Conservation (phyloP, 208 protist species). For the Leishmania major region DNA sequence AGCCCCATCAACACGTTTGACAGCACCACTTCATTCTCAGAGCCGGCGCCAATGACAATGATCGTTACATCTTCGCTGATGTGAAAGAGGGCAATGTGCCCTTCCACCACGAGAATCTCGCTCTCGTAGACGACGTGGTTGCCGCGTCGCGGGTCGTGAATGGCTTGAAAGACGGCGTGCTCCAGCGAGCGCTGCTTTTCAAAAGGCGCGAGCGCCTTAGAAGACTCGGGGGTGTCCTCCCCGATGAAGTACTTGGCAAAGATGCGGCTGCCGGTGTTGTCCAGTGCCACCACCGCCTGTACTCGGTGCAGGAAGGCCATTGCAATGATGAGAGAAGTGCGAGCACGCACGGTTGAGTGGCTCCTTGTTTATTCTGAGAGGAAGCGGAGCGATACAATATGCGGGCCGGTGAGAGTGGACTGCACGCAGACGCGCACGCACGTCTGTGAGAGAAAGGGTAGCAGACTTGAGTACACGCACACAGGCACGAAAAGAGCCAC, state of each 20-base stretch:
- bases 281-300: slow-evolving; percentile 82
- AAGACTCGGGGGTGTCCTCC: slow-evolving; percentile 50
- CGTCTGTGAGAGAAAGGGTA: neutral
- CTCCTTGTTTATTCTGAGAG: slow-evolving; percentile 14
- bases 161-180: slow-evolving; percentile 46
- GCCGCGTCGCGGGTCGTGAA: slow-evolving; percentile 33
- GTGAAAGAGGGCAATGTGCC: slow-evolving; percentile 72
- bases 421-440: neutral
- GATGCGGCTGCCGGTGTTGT: slow-evolving; percentile 59
- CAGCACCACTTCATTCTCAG: slow-evolving; percentile 89
- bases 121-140: slow-evolving; percentile 35
- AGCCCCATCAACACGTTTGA: slow-evolving; percentile 63
- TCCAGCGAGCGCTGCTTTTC: slow-evolving; percentile 80
- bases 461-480: neutral
- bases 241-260: slow-evolving; percentile 91
- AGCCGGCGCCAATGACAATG: slow-evolving; percentile 74
- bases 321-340: neutral
- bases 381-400: neutral
- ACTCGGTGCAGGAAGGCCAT: slow-evolving; percentile 91
- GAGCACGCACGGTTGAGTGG: slow-evolving; percentile 29
- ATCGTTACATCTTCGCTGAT: slow-evolving; percentile 68
- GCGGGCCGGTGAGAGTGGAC: neutral
- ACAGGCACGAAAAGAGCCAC: neutral
- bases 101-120: slow-evolving; percentile 82
- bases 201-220: slow-evolving; percentile 50